These are phyloP conservation scores for Nannochloropsis gaditana DNA, from an alignment of 108 stramenopile species.

Conservation along the genomic window DNA sequence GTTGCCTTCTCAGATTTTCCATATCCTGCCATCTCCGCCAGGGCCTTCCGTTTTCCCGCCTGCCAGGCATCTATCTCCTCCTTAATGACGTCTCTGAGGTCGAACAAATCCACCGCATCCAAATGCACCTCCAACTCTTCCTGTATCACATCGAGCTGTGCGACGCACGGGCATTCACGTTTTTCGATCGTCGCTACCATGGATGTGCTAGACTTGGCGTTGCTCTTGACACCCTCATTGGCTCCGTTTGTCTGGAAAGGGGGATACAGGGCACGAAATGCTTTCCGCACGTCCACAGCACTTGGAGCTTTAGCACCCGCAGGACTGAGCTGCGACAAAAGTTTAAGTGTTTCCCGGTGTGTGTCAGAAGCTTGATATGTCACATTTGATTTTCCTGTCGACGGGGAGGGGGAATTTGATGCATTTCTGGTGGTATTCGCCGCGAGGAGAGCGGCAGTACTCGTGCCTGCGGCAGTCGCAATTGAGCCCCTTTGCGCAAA, in stretches of 20 bases:
- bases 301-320: background rate
- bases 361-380: background rate
- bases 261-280: background rate
- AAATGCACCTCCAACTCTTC: constrained; percentile 4
- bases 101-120: background rate
- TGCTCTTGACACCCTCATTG: background rate
- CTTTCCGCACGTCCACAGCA: background rate
- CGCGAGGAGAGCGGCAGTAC: too few species aligned
- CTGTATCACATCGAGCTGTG: background rate
- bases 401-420: background rate
- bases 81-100: background rate
- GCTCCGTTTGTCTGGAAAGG: background rate
- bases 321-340: constrained; percentile 19
- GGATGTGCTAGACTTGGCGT: background rate
- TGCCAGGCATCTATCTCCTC: background rate
- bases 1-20: background rate
- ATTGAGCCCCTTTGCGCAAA: too few species aligned
- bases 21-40: background rate
- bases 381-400: background rate
- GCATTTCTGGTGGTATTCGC: background rate
- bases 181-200: background rate
- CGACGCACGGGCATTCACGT: background rate
- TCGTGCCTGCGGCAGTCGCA: too few species aligned
- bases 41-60: background rate
- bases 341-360: background rate